Percentiles rank a stretch among this genome's conserved stretches.
phyloP scores from a whole-genome alignment of 192 early-diverging fungal genomes.

The Phycomyces blakesleeanus region DNA sequence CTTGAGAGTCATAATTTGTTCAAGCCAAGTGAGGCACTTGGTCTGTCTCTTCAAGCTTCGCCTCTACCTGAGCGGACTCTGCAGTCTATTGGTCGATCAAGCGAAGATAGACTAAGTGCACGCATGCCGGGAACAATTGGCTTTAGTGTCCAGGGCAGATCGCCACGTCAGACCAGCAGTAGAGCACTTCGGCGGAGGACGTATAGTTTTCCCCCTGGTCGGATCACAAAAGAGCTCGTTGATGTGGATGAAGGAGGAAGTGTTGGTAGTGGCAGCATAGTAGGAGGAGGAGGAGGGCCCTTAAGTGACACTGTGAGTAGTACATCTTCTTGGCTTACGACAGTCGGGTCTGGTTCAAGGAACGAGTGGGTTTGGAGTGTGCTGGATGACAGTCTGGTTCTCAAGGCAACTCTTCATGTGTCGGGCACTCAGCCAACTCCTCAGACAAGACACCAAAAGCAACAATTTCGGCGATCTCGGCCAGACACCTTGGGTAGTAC shows the following conservation, averaged over 20 bases:
- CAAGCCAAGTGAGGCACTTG: conserved; percentile 1
- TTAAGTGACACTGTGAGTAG: conserved; percentile 1
- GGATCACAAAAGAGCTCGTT: background rate
- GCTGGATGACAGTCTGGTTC: background rate
- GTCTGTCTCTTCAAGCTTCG: conserved; percentile 5
- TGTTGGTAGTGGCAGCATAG: too few relatives aligned
- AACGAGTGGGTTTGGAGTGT: background rate
- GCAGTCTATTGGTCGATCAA: background rate
- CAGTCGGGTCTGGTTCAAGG: background rate
- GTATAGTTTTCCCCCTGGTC: conserved; percentile 35
- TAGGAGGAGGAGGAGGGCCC: too few relatives aligned
- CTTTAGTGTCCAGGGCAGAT: background rate
- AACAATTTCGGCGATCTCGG: background rate
- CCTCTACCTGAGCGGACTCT: background rate
- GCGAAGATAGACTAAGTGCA: background rate
- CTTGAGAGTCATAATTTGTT: conserved; percentile 5
- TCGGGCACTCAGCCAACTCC: background rate
- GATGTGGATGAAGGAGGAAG: background rate
- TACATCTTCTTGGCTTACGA: too few relatives aligned
- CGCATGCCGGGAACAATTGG: background rate
- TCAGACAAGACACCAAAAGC: background rate
- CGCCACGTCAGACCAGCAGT: background rate
- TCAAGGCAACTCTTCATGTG: background rate
- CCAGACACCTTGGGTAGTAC: background rate
- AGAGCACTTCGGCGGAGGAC: conserved; percentile 13